These are phyloP conservation scores for Silene latifolia DNA, from an alignment of 148 eudicot genomes.

Conservation along the genomic window DNA sequence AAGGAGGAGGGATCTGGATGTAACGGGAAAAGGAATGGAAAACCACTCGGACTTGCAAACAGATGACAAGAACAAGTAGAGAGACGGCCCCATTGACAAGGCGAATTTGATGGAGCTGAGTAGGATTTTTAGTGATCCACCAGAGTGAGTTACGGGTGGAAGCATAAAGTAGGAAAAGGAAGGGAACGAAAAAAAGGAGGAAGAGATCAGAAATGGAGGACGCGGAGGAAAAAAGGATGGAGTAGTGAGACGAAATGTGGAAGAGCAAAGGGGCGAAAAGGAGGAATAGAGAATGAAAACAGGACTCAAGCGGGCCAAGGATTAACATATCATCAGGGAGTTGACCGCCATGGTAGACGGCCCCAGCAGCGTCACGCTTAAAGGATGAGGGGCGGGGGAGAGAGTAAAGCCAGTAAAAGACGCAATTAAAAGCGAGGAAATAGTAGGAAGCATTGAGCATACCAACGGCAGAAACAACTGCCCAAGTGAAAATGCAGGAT, in stretches of 20 bases:
- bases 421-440: constrained; percentile 58
- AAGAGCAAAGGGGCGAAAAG: constrained; percentile 65
- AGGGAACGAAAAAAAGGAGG: constrained; percentile 80
- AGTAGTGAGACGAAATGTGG: constrained; percentile 64
- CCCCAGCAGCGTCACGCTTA: constrained; percentile 38
- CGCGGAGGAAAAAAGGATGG: constrained; percentile 56
- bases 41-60: constrained; percentile 80
- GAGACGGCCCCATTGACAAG: constrained; percentile 75
- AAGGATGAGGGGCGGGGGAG: constrained; percentile 76
- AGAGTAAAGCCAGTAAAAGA: constrained; percentile 85
- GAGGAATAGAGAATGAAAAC: constrained; percentile 61
- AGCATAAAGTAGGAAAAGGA: constrained; percentile 72
- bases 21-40: constrained; percentile 87
- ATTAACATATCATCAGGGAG: constrained; percentile 60
- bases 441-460: constrained; percentile 71
- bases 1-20: constrained; percentile 89
- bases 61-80: constrained; percentile 63
- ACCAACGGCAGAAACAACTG: constrained; percentile 77
- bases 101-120: constrained; percentile 55
- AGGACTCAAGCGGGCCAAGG: constrained; percentile 71
- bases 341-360: constrained; percentile 64
- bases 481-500: constrained; percentile 71
- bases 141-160: constrained; percentile 83
- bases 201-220: constrained; percentile 58
- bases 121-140: constrained; percentile 78